phyloP scores from a whole-genome alignment of 441 rosid genomes.

The Syzygium syzygioides region DNA sequence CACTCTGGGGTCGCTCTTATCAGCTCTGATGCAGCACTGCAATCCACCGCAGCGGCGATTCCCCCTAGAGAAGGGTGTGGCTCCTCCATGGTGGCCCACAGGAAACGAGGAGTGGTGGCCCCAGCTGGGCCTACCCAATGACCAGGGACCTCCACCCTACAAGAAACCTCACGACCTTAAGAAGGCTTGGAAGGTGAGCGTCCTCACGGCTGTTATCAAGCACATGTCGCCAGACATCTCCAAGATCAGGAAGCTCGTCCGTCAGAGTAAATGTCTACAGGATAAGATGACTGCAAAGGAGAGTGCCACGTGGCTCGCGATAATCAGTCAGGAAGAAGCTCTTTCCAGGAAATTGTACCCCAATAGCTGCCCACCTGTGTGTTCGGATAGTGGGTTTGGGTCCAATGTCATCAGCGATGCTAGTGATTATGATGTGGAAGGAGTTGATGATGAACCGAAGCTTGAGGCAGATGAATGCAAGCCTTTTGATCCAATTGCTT shows the following conservation, averaged over 20 bases:
- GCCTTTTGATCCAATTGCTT: neutral
- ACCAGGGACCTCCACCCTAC: slow-evolving; percentile 75
- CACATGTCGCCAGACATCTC: slow-evolving; percentile 78
- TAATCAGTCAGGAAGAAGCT: slow-evolving; percentile 66
- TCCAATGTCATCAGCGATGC: slow-evolving; percentile 57
- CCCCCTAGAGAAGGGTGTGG: slow-evolving; percentile 74
- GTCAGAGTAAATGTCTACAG: slow-evolving; percentile 81
- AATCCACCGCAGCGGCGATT: slow-evolving; percentile 87
- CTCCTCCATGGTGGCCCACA: slow-evolving; percentile 99
- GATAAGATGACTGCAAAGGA: slow-evolving; percentile 97
- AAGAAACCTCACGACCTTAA: slow-evolving; percentile 98
- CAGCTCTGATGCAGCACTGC: slow-evolving; percentile 83
- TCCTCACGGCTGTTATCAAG: slow-evolving; percentile 74
- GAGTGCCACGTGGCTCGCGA: slow-evolving; percentile 79
- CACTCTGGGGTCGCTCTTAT: slow-evolving; percentile 85
- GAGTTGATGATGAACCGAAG: slow-evolving; percentile 42
- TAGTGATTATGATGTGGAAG: slow-evolving; percentile 88
- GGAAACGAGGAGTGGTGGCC: slow-evolving; percentile 93
- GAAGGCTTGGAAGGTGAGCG: slow-evolving; percentile 90
- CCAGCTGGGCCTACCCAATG: slow-evolving; percentile 54
- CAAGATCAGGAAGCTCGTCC: slow-evolving; percentile 68
- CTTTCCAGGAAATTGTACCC: slow-evolving; percentile 63
- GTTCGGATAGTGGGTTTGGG: slow-evolving; percentile 43
- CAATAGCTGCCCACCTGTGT: slow-evolving; percentile 46
- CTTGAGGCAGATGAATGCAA: neutral